Evolutionary conservation across 139 green algal species (phyloP).

Genomic region (Chlamydomonas sp.): DNA sequence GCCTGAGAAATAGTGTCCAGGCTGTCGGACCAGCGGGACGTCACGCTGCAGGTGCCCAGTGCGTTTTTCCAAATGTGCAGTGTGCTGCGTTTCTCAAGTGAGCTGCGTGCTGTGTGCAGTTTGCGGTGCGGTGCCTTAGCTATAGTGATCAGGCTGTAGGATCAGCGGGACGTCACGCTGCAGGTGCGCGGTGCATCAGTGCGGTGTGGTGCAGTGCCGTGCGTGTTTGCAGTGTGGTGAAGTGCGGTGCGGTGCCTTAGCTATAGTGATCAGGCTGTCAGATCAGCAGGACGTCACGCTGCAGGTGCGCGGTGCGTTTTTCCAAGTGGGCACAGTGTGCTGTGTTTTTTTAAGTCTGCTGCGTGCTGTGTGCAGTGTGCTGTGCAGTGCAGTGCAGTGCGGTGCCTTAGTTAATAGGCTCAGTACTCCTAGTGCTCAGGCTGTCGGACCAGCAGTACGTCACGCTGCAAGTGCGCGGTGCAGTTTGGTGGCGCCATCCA

Average conservation of each 20-base stretch:
- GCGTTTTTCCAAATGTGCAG: no score
- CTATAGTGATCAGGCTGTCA: conserved; percentile 24
- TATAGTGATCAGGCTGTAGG: conserved; percentile 30
- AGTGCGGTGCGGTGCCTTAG: background rate
- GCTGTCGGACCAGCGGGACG: conserved; percentile 43
- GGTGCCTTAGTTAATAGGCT: background rate
- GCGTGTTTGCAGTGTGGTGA: conserved; percentile 12
- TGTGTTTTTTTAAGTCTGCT: no score
- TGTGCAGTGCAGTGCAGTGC: no score
- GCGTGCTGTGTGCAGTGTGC: background rate
- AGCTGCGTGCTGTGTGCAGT: background rate
- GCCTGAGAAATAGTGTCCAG: conserved; percentile 5
- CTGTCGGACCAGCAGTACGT: conserved; percentile 44
- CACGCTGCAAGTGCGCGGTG: conserved; percentile 6
- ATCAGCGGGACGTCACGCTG: conserved; percentile 33
- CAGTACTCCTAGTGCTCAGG: conserved; percentile 25
- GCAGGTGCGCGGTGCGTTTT: background rate
- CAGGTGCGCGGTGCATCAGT: conserved; percentile 2
- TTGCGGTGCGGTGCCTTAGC: background rate
- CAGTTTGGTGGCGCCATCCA: no score
- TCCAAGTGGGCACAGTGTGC: no score
- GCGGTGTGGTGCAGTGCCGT: no score
- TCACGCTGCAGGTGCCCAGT: conserved; percentile 11
- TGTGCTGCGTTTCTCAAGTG: no score
- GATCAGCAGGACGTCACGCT: conserved; percentile 38